phyloP scores from a whole-genome alignment of 306 rosid species.

The Ochetophila trinervis region DNA sequence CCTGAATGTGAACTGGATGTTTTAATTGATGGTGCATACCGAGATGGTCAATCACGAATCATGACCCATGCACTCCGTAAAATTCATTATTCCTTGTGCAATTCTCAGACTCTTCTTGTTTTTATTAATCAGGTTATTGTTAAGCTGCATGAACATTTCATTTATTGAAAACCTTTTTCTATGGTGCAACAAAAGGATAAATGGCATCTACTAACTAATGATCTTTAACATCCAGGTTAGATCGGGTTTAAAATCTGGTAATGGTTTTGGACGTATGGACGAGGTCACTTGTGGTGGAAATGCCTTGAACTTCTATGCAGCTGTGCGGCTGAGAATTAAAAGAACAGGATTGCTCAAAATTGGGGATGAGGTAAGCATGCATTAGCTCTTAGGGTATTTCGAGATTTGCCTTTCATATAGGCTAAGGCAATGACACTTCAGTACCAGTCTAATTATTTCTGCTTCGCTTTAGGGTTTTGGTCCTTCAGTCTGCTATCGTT shows the following conservation, averaged over 20 bases:
- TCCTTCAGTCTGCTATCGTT: not conserved
- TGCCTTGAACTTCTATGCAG: conserved; percentile 79
- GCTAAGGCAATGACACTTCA: not conserved
- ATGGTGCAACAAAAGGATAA: not conserved
- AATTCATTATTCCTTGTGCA: conserved; percentile 61
- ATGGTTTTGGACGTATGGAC: conserved; percentile 40
- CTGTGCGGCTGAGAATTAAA: conserved; percentile 66
- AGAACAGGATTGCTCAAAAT: conserved; percentile 58
- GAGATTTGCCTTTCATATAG: not conserved
- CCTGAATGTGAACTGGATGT: conserved; percentile 74
- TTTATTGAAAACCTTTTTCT: not conserved
- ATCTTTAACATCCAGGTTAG: conserved; percentile 49
- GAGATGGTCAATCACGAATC: conserved; percentile 49
- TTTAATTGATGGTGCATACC: conserved; percentile 31
- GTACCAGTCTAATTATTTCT: too few relatives aligned
- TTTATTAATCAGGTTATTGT: conserved; percentile 70
- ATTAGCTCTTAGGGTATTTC: not conserved
- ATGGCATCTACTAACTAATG: conserved; percentile 15
- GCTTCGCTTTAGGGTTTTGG: not conserved
- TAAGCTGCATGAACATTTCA: conserved; percentile 11
- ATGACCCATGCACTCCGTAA: conserved; percentile 77
- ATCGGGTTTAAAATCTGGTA: conserved; percentile 38
- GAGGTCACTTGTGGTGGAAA: conserved; percentile 95
- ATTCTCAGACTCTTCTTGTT: conserved; percentile 58
- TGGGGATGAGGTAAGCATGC: conserved; percentile 48